Evolutionary conservation across 1,139 yeast species (phyloP), one percentile per base, ranked within the genome.

Genomic region (Magnusiomyces fungicola): DNA sequence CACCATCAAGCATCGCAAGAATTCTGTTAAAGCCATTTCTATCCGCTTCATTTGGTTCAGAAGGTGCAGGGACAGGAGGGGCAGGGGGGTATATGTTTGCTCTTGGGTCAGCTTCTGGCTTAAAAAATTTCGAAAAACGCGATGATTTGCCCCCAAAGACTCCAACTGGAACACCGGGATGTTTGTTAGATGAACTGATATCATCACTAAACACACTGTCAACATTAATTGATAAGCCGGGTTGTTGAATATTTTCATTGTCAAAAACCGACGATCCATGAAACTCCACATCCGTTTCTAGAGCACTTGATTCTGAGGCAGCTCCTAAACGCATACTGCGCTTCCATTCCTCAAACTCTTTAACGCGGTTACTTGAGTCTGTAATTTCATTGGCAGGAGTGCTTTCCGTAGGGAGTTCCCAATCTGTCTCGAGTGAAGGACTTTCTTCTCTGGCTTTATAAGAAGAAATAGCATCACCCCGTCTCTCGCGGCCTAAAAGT

Each of bases 261-360:
- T 21, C 50, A 43, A 32, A 25, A 46, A 16, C 41, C 23, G 43
- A 16, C 16, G 38, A 41, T 18, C 16, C 10, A 24, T 40, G 30
- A 37, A 19, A 25, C 3, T 24, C 43, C 22, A 10, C 30, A 16
- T 24, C 33, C n/a, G n/a, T 24, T 42, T 46, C 40, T 27, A 19
- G 33, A n/a, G 27, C 37, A 30, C 23, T 25, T 10, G 22, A 40
- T n/a, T 27, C 46, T 7, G 41, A 27, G 9, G 44, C 44, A 3
- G 48, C 36, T 12, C 50, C 50, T 42, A 55, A 56, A 9, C 44
- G 36, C 62, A 56, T 59, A 37, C 54, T 53, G 5, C 61, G 61
- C 52, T 61, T 63, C 67, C 67, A 63, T 27, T 58, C 56, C 48
- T 63, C 67, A 55, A 62, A 62, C 48, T 63, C 66, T 43, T 59